Evolutionary conservation across 2,329 filamentous ascomycete genomes (phyloP).

Genomic region (Chrysoporthe puriensis): DNA sequence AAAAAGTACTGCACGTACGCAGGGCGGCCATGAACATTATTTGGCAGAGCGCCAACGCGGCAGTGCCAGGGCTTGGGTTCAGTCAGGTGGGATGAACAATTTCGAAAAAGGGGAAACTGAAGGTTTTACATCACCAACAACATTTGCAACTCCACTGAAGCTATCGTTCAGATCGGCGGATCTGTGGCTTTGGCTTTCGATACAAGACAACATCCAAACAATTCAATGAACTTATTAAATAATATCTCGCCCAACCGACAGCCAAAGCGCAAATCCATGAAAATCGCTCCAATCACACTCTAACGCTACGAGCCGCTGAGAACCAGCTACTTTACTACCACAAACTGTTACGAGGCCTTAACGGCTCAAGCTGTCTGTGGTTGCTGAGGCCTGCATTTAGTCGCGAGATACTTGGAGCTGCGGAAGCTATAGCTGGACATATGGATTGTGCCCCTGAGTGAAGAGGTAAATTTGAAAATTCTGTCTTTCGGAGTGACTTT

Average conservation of each 20-base stretch:
- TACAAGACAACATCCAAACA: not conserved
- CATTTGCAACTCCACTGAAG: not conserved
- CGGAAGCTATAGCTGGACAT: too few relatives aligned
- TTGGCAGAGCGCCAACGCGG: slow-evolving; percentile 20
- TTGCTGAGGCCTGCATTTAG: too few relatives aligned
- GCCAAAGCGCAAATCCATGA: not conserved
- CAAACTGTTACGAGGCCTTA: too few relatives aligned
- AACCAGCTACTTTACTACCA: too few relatives aligned
- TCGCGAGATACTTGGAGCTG: too few relatives aligned
- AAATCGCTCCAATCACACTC: too few relatives aligned
- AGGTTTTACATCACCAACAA: not conserved
- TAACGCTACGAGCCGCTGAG: too few relatives aligned
- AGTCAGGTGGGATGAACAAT: not conserved
- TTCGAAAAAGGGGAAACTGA: not conserved
- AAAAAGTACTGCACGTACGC: not conserved
- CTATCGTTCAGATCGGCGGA: not conserved
- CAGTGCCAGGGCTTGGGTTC: not conserved
- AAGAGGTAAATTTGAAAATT: too few relatives aligned
- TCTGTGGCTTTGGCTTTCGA: not conserved
- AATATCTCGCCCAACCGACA: not conserved
- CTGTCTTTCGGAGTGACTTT: too few relatives aligned
- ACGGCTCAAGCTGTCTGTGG: too few relatives aligned
- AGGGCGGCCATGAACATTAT: slow-evolving; percentile 12
- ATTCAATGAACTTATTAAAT: not conserved
- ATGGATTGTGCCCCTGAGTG: too few relatives aligned